phyloP scores from a whole-genome alignment of 331 rosid genomes.

The Acacia pycnantha region DNA sequence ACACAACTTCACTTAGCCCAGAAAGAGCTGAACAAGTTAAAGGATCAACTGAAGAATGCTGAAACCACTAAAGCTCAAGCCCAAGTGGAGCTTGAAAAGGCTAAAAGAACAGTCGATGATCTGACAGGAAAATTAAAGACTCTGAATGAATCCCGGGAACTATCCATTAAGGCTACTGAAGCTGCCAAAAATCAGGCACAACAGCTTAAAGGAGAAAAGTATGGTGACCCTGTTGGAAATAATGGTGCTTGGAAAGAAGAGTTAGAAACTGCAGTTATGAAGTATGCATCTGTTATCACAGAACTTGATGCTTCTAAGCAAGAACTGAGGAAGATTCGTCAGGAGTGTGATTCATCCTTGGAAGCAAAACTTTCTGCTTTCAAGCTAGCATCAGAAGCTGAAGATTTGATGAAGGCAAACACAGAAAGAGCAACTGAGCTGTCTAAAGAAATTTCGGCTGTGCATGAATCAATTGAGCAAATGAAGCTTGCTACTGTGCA shows the following conservation, averaged over 20 bases:
- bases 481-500: constrained; percentile 63
- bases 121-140: constrained; percentile 60
- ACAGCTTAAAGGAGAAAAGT: constrained; percentile 60
- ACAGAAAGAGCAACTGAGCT: constrained; percentile 61
- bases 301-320: constrained; percentile 89
- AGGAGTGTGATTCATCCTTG: constrained; percentile 67
- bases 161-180: constrained; percentile 59
- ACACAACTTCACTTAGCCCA: constrained; percentile 76
- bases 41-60: constrained; percentile 77
- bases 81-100: constrained; percentile 73
- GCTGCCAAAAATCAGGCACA: constrained; percentile 62
- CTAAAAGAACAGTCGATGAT: constrained; percentile 60
- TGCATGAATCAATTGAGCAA: constrained; percentile 71
- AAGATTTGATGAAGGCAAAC: constrained; percentile 60
- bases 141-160: constrained; percentile 67
- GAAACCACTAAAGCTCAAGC: constrained; percentile 85
- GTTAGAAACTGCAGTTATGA: constrained; percentile 63
- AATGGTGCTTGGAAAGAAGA: constrained; percentile 69
- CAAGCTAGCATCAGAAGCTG: constrained; percentile 69
- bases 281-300: constrained; percentile 53
- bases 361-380: constrained; percentile 58
- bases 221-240: constrained; percentile 39
- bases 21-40: constrained; percentile 81
- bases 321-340: constrained; percentile 66
- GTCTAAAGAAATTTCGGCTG: constrained; percentile 67